A percentile compares a stretch with the other conserved stretches of the same genome.
Conservation (phyloP, 192 early-diverging fungal genomes). For the Podila minutissima region DNA sequence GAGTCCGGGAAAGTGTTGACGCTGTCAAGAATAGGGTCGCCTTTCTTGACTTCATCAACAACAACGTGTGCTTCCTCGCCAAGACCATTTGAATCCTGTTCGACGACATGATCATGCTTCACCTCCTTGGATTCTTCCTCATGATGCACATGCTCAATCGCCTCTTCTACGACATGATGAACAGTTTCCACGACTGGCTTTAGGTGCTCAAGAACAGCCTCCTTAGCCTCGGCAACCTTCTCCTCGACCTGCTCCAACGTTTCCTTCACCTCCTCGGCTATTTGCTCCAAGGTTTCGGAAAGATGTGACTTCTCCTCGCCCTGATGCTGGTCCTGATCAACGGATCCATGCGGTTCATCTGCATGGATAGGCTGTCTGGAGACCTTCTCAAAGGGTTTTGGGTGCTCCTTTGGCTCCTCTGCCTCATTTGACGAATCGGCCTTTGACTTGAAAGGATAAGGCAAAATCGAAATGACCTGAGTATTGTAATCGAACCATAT, state of each 20-base stretch:
- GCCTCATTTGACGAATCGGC: neutral
- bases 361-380: constrained; percentile 27
- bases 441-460: constrained; percentile 39
- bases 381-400: neutral
- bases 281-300: neutral
- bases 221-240: constrained; percentile 4
- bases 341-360: neutral
- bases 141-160: neutral
- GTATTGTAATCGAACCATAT: neutral
- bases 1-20: constrained; percentile 8
- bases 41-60: constrained; percentile 1
- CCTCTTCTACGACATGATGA: neutral
- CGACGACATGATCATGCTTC: neutral
- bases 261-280: constrained; percentile 6
- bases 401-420: neutral
- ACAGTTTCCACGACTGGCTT: constrained; percentile 10
- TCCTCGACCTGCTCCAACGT: neutral
- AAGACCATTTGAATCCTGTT: neutral
- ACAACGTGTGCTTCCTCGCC: neutral
- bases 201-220: neutral
- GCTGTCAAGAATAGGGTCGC: neutral
- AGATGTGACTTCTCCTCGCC: neutral
- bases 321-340: neutral
- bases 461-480: constrained; percentile 34
- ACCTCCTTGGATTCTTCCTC: neutral